These are phyloP conservation scores for Macrophomina pseudophaseolina DNA, from an alignment of 2,329 filamentous ascomycete species.

Conservation along the genomic window DNA sequence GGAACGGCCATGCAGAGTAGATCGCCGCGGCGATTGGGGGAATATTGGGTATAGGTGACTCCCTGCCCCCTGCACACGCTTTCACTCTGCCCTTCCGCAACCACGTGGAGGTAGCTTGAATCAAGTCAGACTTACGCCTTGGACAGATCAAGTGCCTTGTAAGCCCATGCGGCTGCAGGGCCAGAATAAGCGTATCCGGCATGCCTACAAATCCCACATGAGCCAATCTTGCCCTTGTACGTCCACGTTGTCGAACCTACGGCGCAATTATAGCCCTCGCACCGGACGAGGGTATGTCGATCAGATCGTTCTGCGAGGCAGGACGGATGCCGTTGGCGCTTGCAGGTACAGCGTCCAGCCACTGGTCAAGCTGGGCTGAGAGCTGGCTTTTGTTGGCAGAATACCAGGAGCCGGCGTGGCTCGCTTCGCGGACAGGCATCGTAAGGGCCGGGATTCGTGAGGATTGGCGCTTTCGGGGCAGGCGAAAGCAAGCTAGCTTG, in stretches of 20 bases:
- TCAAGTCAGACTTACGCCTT: conserved; percentile 60
- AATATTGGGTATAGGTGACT: background rate
- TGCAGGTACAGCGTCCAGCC: conserved; percentile 72
- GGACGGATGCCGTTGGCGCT: conserved; percentile 66
- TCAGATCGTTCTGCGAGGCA: conserved; percentile 42
- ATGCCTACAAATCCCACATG: conserved; percentile 64
- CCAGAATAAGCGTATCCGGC: conserved; percentile 94
- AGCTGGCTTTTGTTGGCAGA: conserved; percentile 65
- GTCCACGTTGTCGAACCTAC: conserved; percentile 60
- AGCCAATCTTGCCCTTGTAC: conserved; percentile 12
- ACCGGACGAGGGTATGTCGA: conserved; percentile 68
- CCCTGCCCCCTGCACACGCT: background rate
- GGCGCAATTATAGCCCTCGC: conserved; percentile 90
- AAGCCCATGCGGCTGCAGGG: conserved; percentile 90
- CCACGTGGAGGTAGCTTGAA: background rate
- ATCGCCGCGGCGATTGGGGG: background rate
- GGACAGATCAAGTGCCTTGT: conserved; percentile 83
- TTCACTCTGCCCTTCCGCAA: background rate
- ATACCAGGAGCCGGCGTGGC: conserved; percentile 92
- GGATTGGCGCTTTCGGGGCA: background rate
- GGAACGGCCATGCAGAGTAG: background rate
- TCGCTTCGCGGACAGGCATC: conserved; percentile 60
- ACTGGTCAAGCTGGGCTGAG: conserved; percentile 71
- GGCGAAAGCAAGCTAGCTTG: conserved; percentile 13
- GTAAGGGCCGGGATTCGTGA: background rate